Base-by-base conservation (phyloP, 2,329 filamentous ascomycete genomes). In the Cadophora sp. region DNA sequence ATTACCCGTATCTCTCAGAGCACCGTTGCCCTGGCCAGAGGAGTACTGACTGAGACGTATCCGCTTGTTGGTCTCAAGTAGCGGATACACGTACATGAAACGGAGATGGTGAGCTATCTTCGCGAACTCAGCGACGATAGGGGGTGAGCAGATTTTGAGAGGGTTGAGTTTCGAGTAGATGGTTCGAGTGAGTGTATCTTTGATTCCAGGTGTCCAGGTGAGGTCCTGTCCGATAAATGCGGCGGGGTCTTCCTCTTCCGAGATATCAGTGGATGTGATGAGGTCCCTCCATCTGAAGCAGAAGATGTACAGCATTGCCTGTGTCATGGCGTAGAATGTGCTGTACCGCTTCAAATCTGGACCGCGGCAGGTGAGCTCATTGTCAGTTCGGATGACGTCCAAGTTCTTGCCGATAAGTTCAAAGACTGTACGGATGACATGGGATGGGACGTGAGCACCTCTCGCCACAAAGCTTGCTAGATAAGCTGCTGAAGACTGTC, bases 281-380 rank as follows among this genome's bases (percentile, higher is more conserved):
- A 99, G 84, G 75, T 98, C 95, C 68, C 93, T 91, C 96, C 96
- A 99, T 64, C 96, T 90, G 83, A 99, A 99, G 82, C 96, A 99
- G 80, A 92, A 93, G 58, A 91, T 91, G 79, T 93, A 93, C 16
- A 93, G 81, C 0, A 92, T 79, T 2, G 90, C 89, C 78, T 93
- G 90, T 13, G 85, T 85, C 64, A 89, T 86, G 22, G 88, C 86
- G 74, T 93, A 92, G 78, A 91, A 93, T n/a, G 87, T 84, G 39
- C 84, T 83, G 73, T 89, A 92, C 36, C 86, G 85, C 55, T 85
- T 84, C 39, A 91, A 85, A 77, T 99, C 94, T 0, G 96, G 96
- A 3, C 93, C 94, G 18, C 89, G 89, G 77, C 94, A 97, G 36
- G 84, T 82, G 5, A 85, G 82, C 76, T 97, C 91, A 77, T 94